These are phyloP conservation scores for Leishmania gerbilli DNA, from an alignment of 208 protist species.

Conservation along the genomic window DNA sequence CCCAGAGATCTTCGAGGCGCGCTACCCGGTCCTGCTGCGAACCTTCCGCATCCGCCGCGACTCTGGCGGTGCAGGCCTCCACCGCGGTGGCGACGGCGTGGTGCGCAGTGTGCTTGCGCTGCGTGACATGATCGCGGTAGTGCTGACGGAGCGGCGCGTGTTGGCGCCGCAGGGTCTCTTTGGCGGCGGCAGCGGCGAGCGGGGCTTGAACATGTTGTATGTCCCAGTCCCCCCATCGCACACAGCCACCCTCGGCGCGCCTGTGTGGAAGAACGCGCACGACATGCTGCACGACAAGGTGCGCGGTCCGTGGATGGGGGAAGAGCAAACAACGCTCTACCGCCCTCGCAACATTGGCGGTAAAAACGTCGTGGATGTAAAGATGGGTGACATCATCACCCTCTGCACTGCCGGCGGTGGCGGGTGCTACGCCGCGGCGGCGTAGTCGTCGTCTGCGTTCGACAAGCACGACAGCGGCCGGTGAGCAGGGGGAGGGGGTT, in stretches of 20 bases:
- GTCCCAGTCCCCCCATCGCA: slow-evolving; percentile 19
- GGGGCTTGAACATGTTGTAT: slow-evolving; percentile 73
- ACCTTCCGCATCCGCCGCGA: slow-evolving; percentile 78
- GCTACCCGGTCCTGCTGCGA: slow-evolving; percentile 93
- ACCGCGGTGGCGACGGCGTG: slow-evolving; percentile 93
- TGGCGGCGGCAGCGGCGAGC: slow-evolving; percentile 73
- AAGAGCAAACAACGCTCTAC: slow-evolving; percentile 41
- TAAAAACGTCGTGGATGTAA: slow-evolving; percentile 57
- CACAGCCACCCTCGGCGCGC: background rate
- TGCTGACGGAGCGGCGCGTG: slow-evolving; percentile 93
- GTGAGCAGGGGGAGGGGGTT: background rate
- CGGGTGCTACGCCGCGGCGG: slow-evolving; percentile 32
- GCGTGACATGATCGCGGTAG: slow-evolving; percentile 64
- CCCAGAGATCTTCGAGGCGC: slow-evolving; percentile 91
- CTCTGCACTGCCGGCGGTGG: slow-evolving; percentile 61
- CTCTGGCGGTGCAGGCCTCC: slow-evolving; percentile 84
- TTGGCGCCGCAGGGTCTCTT: slow-evolving; percentile 82
- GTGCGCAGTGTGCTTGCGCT: slow-evolving; percentile 91
- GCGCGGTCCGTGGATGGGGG: slow-evolving; percentile 38
- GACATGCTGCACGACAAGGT: slow-evolving; percentile 55
- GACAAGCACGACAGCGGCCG: background rate
- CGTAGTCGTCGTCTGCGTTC: background rate
- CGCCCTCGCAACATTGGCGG: slow-evolving; percentile 62
- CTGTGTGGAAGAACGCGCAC: slow-evolving; percentile 30
- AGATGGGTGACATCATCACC: slow-evolving; percentile 61